Evolutionary conservation across 2,329 filamentous ascomycete genomes (phyloP).

Genomic region (Colletotrichum limetticola): DNA sequence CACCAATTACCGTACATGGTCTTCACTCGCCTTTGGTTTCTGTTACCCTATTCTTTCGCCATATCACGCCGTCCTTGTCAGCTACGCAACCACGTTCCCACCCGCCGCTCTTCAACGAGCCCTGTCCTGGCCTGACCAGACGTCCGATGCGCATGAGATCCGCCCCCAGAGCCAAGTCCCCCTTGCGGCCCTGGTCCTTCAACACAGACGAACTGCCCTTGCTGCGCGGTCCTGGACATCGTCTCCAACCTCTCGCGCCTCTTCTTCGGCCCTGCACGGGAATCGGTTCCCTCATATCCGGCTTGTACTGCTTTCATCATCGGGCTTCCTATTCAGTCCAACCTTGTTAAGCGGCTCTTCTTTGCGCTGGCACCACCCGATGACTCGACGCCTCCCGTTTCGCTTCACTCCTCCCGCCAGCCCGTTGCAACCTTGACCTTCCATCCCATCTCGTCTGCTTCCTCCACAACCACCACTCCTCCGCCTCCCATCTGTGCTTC

Average conservation of each 20-base stretch:
- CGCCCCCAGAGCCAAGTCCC: slow-evolving; percentile 33
- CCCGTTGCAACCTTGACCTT: slow-evolving; percentile 29
- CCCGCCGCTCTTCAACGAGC: slow-evolving; percentile 20
- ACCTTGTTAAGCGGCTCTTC: slow-evolving; percentile 32
- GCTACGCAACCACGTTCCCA: slow-evolving; percentile 27
- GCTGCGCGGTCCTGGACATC: slow-evolving; percentile 21
- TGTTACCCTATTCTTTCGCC: slow-evolving; percentile 31
- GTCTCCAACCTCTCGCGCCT: slow-evolving; percentile 29
- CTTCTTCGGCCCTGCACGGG: slow-evolving; percentile 26
- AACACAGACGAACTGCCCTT: slow-evolving; percentile 25
- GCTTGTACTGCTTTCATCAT: slow-evolving; percentile 11
- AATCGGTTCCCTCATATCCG: slow-evolving; percentile 24
- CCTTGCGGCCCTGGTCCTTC: slow-evolving; percentile 23
- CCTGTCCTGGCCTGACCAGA: slow-evolving; percentile 32
- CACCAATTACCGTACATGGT: slow-evolving; percentile 17
- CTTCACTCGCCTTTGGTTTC: slow-evolving; percentile 10
- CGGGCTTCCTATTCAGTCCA: slow-evolving; percentile 32
- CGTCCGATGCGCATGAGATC: slow-evolving; percentile 33
- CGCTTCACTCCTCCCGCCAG: slow-evolving; percentile 21
- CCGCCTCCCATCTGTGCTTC: background rate
- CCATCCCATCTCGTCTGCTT: slow-evolving; percentile 16
- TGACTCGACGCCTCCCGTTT: slow-evolving; percentile 31
- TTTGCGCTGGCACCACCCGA: slow-evolving; percentile 26
- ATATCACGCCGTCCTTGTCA: slow-evolving; percentile 29
- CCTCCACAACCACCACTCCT: background rate